These are phyloP conservation scores for Marasmius tenuissimus DNA, from an alignment of 1,284 basidiomycete species.

Conservation along the genomic window DNA sequence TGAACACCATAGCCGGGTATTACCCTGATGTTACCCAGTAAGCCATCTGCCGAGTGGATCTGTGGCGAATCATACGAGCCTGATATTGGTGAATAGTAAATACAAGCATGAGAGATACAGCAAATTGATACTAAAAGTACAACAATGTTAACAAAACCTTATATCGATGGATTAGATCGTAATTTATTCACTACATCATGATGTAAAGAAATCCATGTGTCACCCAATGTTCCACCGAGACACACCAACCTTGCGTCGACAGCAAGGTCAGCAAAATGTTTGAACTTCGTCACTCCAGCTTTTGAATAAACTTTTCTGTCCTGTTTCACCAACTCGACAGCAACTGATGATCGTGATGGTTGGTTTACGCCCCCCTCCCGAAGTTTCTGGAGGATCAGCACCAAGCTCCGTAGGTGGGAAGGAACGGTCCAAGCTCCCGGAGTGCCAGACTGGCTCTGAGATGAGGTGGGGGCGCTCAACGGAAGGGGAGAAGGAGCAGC, in stretches of 20 bases:
- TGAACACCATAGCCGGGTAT: too few species aligned
- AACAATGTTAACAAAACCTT: not conserved
- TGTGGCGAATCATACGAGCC: too few species aligned
- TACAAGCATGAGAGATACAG: not conserved
- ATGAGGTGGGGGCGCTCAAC: not conserved
- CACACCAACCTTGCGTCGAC: constrained; percentile 43
- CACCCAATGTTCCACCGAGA: constrained; percentile 41
- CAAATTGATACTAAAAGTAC: not conserved
- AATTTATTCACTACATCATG: constrained; percentile 26
- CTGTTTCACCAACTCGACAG: constrained; percentile 31
- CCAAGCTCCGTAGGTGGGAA: constrained; percentile 9
- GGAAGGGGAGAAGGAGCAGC: not conserved
- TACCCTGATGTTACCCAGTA: too few species aligned
- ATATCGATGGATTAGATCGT: not conserved
- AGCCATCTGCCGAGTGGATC: too few species aligned
- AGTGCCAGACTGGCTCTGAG: not conserved
- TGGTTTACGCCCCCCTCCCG: constrained; percentile 31
- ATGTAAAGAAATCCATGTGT: constrained; percentile 49
- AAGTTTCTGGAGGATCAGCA: constrained; percentile 16
- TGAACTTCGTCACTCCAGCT: constrained; percentile 44
- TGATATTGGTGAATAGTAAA: not conserved
- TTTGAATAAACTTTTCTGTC: constrained; percentile 38
- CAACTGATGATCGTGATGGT: constrained; percentile 41
- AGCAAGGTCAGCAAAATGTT: constrained; percentile 44
- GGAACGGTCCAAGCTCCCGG: not conserved